Base-by-base conservation (phyloP, 2,329 filamentous ascomycete genomes). In the Cladorrhinum sp. region DNA sequence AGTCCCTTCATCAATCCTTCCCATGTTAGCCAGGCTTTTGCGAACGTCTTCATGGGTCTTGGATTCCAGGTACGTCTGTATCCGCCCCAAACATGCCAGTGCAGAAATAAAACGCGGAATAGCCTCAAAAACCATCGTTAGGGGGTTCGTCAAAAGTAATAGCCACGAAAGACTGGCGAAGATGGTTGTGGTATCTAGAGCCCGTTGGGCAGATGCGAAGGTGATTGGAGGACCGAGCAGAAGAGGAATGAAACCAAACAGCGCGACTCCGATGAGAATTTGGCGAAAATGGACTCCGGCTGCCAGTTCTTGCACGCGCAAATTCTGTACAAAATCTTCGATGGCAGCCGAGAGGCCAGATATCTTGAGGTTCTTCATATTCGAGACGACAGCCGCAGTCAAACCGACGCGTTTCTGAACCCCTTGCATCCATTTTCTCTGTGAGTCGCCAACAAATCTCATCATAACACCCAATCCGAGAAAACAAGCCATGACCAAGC, bases 361-460 rank as follows among this genome's bases (percentile, higher is more conserved):
- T 72, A 80, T 79, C 65, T 79, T 80, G 23, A 80, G 71, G 25
- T 75, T 72, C 62, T 78, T 78, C 70, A 81, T 78, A 2, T 76
- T 73, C n/a, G 70, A 70, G 0, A 81, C 71, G 68, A 78, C 73
- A 2, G 69, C 69, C 1, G 73, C 69, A 0, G 78, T 80, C 3
- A 75, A 70, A 4, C 73, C 70, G 3, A 80, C 73, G 4, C 78
- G 75, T 38, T 73, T 70, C 65, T 81, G 74, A 12, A 80, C 76
- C 24, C 70, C 73, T 51, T 76, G 74, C 32, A 78, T 74, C 78
- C 78, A 80, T 1, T 68, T 64, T 66, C 61, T 71, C 63, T 68
- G 71, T 36, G 64, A 73, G 12, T 22, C 61, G 25, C 58, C 68
- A 10, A 61, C 58, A 2, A 56, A 58, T 22, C 36, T 54, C 7